Conservation (phyloP, 192 early-diverging fungal genomes). For the Coemansia erecta region DNA sequence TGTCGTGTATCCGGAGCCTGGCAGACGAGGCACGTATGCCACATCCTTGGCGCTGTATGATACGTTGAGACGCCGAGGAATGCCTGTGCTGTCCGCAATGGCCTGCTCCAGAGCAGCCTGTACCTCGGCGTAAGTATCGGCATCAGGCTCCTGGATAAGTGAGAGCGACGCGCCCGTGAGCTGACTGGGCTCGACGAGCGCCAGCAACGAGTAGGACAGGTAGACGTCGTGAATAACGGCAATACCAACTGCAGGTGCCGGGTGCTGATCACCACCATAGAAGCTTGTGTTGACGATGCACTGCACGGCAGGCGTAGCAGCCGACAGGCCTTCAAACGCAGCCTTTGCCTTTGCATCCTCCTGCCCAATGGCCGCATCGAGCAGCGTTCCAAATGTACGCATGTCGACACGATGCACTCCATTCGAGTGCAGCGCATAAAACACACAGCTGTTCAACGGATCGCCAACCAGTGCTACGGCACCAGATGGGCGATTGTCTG, state of each 20-base stretch:
- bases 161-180: constrained; percentile 58
- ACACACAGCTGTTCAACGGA: constrained; percentile 58
- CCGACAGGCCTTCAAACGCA: constrained; percentile 30
- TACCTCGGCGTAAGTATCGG: neutral
- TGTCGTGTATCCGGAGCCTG: constrained; percentile 19
- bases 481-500: constrained; percentile 8
- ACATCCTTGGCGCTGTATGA: constrained; percentile 33
- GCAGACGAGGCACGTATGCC: constrained; percentile 46
- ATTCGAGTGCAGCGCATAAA: constrained; percentile 67
- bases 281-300: constrained; percentile 43
- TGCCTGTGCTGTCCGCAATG: neutral
- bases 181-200: constrained; percentile 56
- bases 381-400: constrained; percentile 53
- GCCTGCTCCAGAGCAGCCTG: neutral
- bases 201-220: constrained; percentile 68
- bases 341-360: constrained; percentile 16
- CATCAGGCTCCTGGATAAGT: constrained; percentile 8
- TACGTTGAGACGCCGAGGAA: constrained; percentile 27
- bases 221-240: constrained; percentile 62
- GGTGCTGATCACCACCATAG: constrained; percentile 15
- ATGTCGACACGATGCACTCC: constrained; percentile 69
- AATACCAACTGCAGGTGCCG: constrained; percentile 58
- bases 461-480: constrained; percentile 60
- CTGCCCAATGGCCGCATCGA: constrained; percentile 33
- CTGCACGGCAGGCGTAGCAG: constrained; percentile 22